Conservation (phyloP, 2,329 filamentous ascomycete genomes). For the Ilyonectria destructans region DNA sequence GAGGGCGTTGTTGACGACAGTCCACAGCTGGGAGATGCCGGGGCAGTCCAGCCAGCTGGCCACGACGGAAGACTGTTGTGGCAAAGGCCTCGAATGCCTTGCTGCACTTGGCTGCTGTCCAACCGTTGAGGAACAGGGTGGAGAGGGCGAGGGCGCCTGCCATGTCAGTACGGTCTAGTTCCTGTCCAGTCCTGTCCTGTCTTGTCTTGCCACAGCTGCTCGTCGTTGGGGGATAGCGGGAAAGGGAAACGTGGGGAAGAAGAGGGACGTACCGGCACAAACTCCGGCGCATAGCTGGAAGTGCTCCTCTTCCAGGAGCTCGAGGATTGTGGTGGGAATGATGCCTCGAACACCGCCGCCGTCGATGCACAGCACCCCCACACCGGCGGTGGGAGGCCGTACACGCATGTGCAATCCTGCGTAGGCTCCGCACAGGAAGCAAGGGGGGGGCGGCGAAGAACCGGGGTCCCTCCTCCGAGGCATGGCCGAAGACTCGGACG, state of each 20-base stretch:
- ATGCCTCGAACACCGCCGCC: conserved; percentile 30
- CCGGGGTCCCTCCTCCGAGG: conserved; percentile 9
- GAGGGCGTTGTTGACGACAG: too few species aligned
- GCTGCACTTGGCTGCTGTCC: not conserved
- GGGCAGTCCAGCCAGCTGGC: not conserved
- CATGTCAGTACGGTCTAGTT: conserved; percentile 4
- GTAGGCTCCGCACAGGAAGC: conserved; percentile 14
- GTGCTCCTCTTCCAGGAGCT: conserved; percentile 15
- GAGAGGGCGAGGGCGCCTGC: not conserved
- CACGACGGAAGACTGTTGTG: conserved; percentile 1
- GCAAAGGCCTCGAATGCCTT: not conserved
- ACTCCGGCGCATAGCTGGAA: conserved; percentile 25
- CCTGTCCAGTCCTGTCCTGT: too few species aligned
- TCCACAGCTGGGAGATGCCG: too few species aligned
- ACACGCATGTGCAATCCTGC: conserved; percentile 17
- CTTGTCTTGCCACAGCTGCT: not conserved
- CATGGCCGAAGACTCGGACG: conserved; percentile 14
- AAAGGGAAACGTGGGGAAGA: not conserved
- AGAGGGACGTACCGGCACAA: conserved; percentile 23
- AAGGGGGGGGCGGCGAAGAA: conserved; percentile 8
- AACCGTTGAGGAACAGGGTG: conserved; percentile 1
- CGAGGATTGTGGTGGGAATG: conserved; percentile 24
- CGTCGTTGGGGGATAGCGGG: not conserved
- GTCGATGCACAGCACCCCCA: conserved; percentile 28
- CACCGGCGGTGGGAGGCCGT: not conserved